Evolutionary conservation across 2,329 filamentous ascomycete genomes (phyloP), one percentile per base, ranked within the genome.

Genomic region (Aspergillus sp.): DNA sequence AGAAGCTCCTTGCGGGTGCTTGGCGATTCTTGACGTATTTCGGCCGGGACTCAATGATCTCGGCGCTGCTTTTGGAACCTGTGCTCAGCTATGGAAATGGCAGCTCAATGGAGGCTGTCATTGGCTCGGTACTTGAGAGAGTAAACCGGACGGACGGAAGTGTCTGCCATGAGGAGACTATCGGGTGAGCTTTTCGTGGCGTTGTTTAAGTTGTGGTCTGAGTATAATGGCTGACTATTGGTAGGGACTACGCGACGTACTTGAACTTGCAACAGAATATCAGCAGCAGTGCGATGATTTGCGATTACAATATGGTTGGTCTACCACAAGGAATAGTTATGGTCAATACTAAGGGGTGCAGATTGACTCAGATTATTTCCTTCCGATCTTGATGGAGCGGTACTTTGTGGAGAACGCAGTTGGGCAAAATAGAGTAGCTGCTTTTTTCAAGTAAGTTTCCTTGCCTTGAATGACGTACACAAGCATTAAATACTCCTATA

Each of bases 11-110:
- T 2, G 81, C 82, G 2, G 81, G 81, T 8, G 79, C 78, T 4
- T 85, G 81, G 82, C 67, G 80, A 1, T 85, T 84, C 51, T 60
- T 85, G 36, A 85, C 81, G 0, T 85, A 85, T 54, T 85, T 85
- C 61, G 81, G 81, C 0, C 73, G 81, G 8, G 81, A 86, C 54
- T 81, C 75, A 47, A 81, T 84, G 71, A 81, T 85, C 33, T 70
- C 78, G 1, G 67, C 76, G 10, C 69, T 85, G 0, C 64, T 85
- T 0, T 65, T 84, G 28, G 73, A 81, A 44, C 73, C 78, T 0
- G 69, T 84, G 0, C 65, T 85, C 1, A 82, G 77, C 40, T 66
- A 72, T 35, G 79, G 78, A 0, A 65, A 77, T 32, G 73, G 67
- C 0, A 73, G 78, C 3, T 74, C 79, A 0, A 68, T 82, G 10